phyloP scores from a whole-genome alignment of 805 yeast genomes.

The Kazachstania kunashirensis region DNA sequence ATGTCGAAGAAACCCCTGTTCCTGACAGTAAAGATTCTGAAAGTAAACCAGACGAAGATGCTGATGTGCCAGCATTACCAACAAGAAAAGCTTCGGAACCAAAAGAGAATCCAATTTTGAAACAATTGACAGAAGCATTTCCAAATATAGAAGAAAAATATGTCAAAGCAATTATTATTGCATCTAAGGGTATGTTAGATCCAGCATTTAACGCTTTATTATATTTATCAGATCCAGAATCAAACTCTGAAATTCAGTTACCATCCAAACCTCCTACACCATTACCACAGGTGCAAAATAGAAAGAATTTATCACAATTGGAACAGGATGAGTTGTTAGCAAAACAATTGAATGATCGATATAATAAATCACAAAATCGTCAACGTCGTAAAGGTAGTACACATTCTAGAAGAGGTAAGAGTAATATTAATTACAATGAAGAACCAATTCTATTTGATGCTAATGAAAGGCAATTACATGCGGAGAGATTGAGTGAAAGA shows the following conservation, averaged over 20 bases:
- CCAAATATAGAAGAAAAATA: constrained; percentile 66
- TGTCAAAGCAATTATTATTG: constrained; percentile 72
- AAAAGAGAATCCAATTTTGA: constrained; percentile 23
- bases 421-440: constrained; percentile 11
- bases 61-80: constrained; percentile 5
- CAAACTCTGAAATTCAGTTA: constrained; percentile 40
- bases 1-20: not conserved
- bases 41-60: constrained; percentile 7
- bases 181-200: constrained; percentile 71
- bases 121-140: constrained; percentile 73
- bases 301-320: constrained; percentile 35
- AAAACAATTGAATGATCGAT: constrained; percentile 63
- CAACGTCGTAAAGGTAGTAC: constrained; percentile 7
- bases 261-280: constrained; percentile 28
- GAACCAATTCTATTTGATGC: constrained; percentile 7
- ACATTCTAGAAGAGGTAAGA: constrained; percentile 5
- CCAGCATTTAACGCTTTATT: constrained; percentile 84
- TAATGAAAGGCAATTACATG: constrained; percentile 17
- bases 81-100: constrained; percentile 1
- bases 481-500: constrained; percentile 22
- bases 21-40: constrained; percentile 5
- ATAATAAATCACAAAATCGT: constrained; percentile 21
- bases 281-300: constrained; percentile 23
- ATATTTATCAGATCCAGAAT: constrained; percentile 64
- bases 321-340: constrained; percentile 78